Evolutionary conservation across 2,329 filamentous ascomycete species (phyloP).

Genomic region (Microsporum canis): DNA sequence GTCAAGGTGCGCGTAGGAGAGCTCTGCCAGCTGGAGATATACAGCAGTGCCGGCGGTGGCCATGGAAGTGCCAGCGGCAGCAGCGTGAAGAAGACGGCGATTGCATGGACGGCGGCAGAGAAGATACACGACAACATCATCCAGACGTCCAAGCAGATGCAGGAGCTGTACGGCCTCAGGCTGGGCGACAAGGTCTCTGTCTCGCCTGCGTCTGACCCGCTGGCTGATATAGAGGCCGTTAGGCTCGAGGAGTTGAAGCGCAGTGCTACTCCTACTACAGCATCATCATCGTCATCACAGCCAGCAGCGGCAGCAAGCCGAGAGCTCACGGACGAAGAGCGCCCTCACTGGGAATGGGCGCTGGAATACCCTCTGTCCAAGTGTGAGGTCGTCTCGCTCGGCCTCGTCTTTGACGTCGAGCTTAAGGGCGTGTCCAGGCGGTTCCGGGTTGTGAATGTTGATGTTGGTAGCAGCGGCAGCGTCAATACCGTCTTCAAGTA

Average conservation of each 20-base stretch:
- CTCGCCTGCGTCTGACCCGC: conserved; percentile 38
- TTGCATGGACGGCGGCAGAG: conserved; percentile 51
- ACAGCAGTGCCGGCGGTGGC: conserved; percentile 3
- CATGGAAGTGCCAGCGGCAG: conserved; percentile 25
- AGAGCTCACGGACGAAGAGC: conserved; percentile 27
- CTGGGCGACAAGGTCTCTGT: conserved; percentile 59
- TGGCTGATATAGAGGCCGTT: conserved; percentile 48
- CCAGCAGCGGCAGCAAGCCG: conserved; percentile 10
- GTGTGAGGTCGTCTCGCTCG: conserved; percentile 58
- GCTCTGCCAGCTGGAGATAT: conserved; percentile 33
- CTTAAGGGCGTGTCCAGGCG: conserved; percentile 47
- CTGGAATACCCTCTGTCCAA: conserved; percentile 37
- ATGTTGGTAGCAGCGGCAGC: conserved; percentile 36
- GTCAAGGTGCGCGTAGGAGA: conserved; percentile 49
- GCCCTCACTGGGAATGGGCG: conserved; percentile 39
- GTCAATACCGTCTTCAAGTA: conserved; percentile 27
- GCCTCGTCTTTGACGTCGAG: conserved; percentile 56
- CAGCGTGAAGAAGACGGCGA: conserved; percentile 43
- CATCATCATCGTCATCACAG: not conserved
- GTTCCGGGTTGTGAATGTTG: conserved; percentile 52
- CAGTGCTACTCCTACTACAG: not conserved
- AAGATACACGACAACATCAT: conserved; percentile 57
- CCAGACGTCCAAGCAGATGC: conserved; percentile 62
- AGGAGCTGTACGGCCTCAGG: conserved; percentile 60
- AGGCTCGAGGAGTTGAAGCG: conserved; percentile 45